Evolutionary conservation across 108 stramenopile genomes (phyloP), one percentile per base, ranked within the genome.

Genomic region (Stephanodiscus minutulus): DNA sequence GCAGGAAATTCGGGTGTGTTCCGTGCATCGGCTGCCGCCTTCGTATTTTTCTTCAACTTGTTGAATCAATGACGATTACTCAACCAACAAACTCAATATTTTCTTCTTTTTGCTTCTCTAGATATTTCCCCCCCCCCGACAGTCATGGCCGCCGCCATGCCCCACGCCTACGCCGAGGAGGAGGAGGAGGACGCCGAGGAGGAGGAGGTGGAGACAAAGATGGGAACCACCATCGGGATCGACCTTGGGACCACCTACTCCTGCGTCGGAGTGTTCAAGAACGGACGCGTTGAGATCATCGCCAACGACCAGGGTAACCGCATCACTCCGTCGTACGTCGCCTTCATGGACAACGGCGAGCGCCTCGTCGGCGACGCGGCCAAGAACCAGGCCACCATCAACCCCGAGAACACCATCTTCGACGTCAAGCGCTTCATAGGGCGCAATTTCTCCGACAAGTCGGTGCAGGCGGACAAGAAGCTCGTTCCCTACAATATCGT

Each of bases 351-450:
- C 69, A 85, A 84, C 83, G 91, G 92, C 27, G 94, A 95, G 56
- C 95, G 97, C 68, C 89, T 99, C 68, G 96, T 98, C 31, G 98
- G 98, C 44, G 97, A 98, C 73, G 96, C 98, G 50, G 98, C 98
- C 65, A 98, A 97, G 93, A 98, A 98, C 74, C 96, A 98, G 88
- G 97, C 97, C 71, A 94, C 97, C 36, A 89, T 93, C 74, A 98
- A 98, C 85, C 98, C 98, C 35, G 86, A 88, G 79, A 96, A 96
- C 76, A 99, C 98, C 35, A 87, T 99, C 68, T 99, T 98, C 77
- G 97, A 98, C 71, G 98, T 98, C 63, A 99, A 99, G 91, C 96
- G 98, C 54, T 74, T 99, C 53, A 99, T 99, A 66, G 98, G 98
- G 64, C 91, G 98, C 15, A 91, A 97, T 33, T 97, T 88, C 84